Base-by-base conservation (phyloP, 2,329 filamentous ascomycete genomes). In the Xylariaceae sp. region DNA sequence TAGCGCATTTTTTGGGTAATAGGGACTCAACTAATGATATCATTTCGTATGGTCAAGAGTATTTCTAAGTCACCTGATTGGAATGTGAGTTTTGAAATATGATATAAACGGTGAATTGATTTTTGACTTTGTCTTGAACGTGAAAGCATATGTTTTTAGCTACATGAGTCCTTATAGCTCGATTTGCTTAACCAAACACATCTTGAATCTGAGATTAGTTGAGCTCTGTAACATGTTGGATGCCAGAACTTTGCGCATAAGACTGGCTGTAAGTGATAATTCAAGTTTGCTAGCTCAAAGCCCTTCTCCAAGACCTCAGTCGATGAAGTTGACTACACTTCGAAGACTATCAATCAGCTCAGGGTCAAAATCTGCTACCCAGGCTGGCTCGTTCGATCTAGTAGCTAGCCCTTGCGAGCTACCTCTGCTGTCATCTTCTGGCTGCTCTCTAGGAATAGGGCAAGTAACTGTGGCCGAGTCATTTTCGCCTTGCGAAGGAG, bases 281-380 rank as follows among this genome's bases (percentile, higher is more conserved):
- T 35, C 42, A 18, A 44, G 11, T 18, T 7, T 41, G n/a, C 16
- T 13, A n/a, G 13, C 9, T 11, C 16, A 5, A 7, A 6, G 39
- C 6, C 43, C 30, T 10, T 10, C 13, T 16, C 4, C 2, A 6
- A 24, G 11, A 23, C 3, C 5, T 27, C 59, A 69, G 37, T 67
- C 66, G 36, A 67, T 47, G 29, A 69, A 67, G n/a, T 68, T 67
- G 33, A 65, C 63, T 36, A 53, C 55, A 4, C 63, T 61, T 42
- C 66, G 59, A n/a, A 69, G 60, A 42, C 60, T 61, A 11, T 67
- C 39, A 26, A 70, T 61, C 7, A 70, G 35, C 21, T 64, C 62
- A 1, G 64, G 53, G n/a, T 69, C 61, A 33, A 66, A 61, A 30
- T 66, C 66, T 1, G 63, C 58, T 6, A 67, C 20, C 67, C 67